Conservation (phyloP, 2,329 filamentous ascomycete species). For the Aureobasidium sp. region DNA sequence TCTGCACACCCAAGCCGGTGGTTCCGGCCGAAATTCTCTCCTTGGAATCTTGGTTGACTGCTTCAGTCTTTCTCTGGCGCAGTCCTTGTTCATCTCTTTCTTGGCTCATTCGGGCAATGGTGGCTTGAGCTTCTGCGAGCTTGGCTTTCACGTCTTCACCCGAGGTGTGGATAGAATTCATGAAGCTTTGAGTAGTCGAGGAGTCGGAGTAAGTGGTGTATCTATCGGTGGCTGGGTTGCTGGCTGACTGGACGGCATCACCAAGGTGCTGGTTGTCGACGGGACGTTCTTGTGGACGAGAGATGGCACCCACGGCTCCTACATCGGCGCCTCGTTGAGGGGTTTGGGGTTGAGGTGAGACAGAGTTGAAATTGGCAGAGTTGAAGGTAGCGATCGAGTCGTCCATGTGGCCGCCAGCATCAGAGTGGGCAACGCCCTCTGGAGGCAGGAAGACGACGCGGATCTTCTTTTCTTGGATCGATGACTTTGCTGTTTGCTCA, state of each 20-base stretch:
- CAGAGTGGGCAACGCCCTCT: slow-evolving; percentile 33
- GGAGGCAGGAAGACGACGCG: slow-evolving; percentile 74
- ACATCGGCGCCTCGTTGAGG: slow-evolving; percentile 30
- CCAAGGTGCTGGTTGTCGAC: slow-evolving; percentile 32
- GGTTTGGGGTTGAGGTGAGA: slow-evolving; percentile 42
- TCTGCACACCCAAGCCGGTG: slow-evolving; percentile 42
- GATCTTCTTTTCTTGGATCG: slow-evolving; percentile 90
- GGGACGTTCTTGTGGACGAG: slow-evolving; percentile 31
- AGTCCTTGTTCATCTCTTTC: slow-evolving; percentile 59
- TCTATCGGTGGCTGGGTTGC: slow-evolving; percentile 28
- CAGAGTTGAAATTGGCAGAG: slow-evolving; percentile 49
- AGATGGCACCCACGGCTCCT: slow-evolving; percentile 28
- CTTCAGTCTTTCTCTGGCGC: slow-evolving; percentile 64
- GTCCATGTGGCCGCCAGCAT: slow-evolving; percentile 19
- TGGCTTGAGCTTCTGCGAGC: slow-evolving; percentile 64
- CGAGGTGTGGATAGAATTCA: slow-evolving; percentile 39
- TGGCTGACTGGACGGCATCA: slow-evolving; percentile 32
- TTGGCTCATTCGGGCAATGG: slow-evolving; percentile 59
- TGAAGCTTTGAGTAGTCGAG: slow-evolving; percentile 37
- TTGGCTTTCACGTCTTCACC: slow-evolving; percentile 61
- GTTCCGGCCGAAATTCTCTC: slow-evolving; percentile 40
- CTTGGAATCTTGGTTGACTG: slow-evolving; percentile 42
- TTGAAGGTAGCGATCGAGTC: slow-evolving; percentile 45
- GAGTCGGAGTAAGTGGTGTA: slow-evolving; percentile 22
- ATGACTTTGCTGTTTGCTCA: slow-evolving; percentile 63